Evolutionary conservation across 768 basidiomycete species (phyloP), one percentile per base, ranked within the genome.

Genomic region (Gymnopilus dilepis): DNA sequence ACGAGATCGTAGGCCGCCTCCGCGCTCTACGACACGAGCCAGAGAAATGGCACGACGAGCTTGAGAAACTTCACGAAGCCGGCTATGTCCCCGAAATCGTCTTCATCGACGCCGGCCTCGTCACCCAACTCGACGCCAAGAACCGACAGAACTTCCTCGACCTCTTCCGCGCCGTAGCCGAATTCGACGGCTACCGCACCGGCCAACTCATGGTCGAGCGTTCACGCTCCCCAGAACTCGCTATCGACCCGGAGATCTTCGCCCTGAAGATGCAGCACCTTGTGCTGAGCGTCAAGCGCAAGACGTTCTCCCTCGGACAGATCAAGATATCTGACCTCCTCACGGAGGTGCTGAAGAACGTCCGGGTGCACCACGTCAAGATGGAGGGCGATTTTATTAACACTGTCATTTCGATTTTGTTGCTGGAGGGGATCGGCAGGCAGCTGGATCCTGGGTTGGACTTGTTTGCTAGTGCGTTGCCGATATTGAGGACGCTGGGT

Each of bases 361-460:
- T 99, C 3, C 81, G 95, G 60, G 82, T 85, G 65, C 96, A 98
- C 74, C 97, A 97, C 71, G 97, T 99, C 65, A 98, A 94, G 80
- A 92, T 99, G 89, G 97, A 99, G 77, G 95, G 90, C 13, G 97
- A 99, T 74, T 99, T 99, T 72, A 89, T 99, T 71, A 99, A 99
- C 75, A 99, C 97, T 0, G 95, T 99, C 61, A 91, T 99, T 61
- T 93, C 92, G 9, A 94, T 98, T 58, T 76, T 99, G 56, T 74
- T 99, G 40, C 78, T 99, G 56, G 97, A 99, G 76, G 97, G 97
- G 1, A 98, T 99, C 66, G 97, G 97, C 21, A 79, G 97, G 61
- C 95, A 91, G 77, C 73, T 99, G 64, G 95, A 99, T 75, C 96
- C 97, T 1, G 82, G 83, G 12, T 77, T 99, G 75, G 97, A 99